A percentile compares a stretch with the other conserved stretches of the same genome.
Conservation (phyloP, 768 basidiomycete genomes). For the Hypholoma sublateritium region DNA sequence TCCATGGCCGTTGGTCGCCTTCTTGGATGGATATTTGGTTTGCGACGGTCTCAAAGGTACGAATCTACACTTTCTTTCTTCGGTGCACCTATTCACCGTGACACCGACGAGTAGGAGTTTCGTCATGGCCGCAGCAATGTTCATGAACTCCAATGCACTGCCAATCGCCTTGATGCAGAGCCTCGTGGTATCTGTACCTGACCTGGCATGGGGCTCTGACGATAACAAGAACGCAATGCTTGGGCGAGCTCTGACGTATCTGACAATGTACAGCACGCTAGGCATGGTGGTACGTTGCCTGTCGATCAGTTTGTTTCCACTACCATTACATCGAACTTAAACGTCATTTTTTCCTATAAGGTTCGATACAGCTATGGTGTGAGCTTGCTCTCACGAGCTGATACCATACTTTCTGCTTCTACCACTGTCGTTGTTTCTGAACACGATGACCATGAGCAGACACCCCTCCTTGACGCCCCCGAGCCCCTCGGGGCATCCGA, state of each 20-base stretch:
- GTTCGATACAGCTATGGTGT: slow-evolving; percentile 94
- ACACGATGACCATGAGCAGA: slow-evolving; percentile 28
- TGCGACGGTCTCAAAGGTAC: slow-evolving; percentile 78
- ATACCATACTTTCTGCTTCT: slow-evolving; percentile 33
- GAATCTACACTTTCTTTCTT: slow-evolving; percentile 10
- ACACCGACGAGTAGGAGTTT: slow-evolving; percentile 51
- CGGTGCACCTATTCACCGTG: background rate
- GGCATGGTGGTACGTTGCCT: slow-evolving; percentile 82
- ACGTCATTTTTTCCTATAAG: slow-evolving; percentile 33
- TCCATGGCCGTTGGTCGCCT: slow-evolving; percentile 69
- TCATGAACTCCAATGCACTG: slow-evolving; percentile 94
- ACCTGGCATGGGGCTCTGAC: slow-evolving; percentile 76
- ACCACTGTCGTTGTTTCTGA: slow-evolving; percentile 8
- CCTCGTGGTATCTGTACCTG: slow-evolving; percentile 79
- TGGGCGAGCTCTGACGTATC: slow-evolving; percentile 85
- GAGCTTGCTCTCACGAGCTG: slow-evolving; percentile 73
- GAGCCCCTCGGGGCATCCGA: background rate
- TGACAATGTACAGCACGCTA: slow-evolving; percentile 90
- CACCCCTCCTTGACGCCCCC: slow-evolving; percentile 32
- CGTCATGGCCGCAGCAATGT: slow-evolving; percentile 80
- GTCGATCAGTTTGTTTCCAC: background rate
- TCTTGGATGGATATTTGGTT: slow-evolving; percentile 60
- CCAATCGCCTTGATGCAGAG: slow-evolving; percentile 95
- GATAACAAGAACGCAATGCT: slow-evolving; percentile 89
- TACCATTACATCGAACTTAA: background rate